phyloP scores from a whole-genome alignment of 1,284 basidiomycete genomes.

The Heterobasidion irregulare region DNA sequence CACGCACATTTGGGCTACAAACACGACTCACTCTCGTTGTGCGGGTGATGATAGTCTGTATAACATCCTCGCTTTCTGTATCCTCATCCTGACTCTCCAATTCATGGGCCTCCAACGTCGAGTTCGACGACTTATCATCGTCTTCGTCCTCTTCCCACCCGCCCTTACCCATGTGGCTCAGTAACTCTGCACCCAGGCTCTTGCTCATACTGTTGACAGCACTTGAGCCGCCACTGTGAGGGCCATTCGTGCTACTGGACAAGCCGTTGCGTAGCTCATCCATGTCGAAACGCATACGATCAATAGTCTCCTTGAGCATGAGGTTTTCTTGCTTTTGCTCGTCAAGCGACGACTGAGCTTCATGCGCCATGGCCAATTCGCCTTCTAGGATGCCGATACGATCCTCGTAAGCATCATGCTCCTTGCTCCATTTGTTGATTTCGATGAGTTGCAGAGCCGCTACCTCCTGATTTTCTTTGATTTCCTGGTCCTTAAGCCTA shows the following conservation, averaged over 20 bases:
- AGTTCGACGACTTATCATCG: constrained; percentile 16
- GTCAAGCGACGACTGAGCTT: constrained; percentile 66
- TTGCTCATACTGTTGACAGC: constrained; percentile 61
- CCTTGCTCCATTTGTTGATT: constrained; percentile 47
- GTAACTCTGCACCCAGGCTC: constrained; percentile 76
- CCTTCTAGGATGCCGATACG: constrained; percentile 55
- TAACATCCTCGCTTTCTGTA: constrained; percentile 64
- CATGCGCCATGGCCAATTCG: constrained; percentile 60
- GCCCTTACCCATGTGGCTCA: constrained; percentile 50
- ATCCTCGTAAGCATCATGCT: constrained; percentile 63
- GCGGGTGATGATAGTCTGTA: constrained; percentile 76
- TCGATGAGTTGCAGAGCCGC: constrained; percentile 55
- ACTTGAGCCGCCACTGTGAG: constrained; percentile 30
- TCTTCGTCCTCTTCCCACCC: constrained; percentile 39
- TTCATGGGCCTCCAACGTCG: constrained; percentile 24
- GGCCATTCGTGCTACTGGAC: constrained; percentile 39
- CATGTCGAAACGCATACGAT: constrained; percentile 83
- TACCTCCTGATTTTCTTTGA: constrained; percentile 55
- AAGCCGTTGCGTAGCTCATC: constrained; percentile 86
- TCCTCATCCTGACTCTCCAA: constrained; percentile 39
- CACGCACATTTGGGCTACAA: background rate
- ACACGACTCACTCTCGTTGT: constrained; percentile 53
- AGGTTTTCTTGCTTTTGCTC: constrained; percentile 90
- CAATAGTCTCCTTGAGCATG: constrained; percentile 87
- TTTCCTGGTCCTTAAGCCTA: constrained; percentile 63